Conservation (phyloP, 345 rosid species). For the Lumnitzera racemosa region DNA sequence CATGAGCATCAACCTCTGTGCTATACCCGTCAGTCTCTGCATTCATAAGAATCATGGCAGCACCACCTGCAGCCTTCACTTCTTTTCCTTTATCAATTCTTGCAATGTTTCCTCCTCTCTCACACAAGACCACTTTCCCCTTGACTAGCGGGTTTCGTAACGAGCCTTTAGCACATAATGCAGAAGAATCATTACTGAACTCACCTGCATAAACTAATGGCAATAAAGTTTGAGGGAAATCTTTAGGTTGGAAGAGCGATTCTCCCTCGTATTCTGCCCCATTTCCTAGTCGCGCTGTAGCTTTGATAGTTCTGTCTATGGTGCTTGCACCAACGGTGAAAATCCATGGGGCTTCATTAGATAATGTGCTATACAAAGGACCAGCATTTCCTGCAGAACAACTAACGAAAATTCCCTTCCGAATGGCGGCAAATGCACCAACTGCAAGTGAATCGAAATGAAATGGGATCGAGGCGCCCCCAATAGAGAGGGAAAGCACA, state of each 20-base stretch:
- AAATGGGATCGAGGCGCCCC: slow-evolving; percentile 21
- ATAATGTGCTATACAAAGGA: slow-evolving; percentile 22
- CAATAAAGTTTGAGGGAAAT: slow-evolving; percentile 8
- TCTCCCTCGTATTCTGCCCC: slow-evolving; percentile 14
- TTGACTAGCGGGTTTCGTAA: background rate
- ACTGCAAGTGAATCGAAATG: slow-evolving; percentile 23
- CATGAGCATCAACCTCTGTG: slow-evolving; percentile 14
- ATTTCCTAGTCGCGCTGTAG: slow-evolving; percentile 26
- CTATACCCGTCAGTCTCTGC: slow-evolving; percentile 7
- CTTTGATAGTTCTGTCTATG: slow-evolving; percentile 30
- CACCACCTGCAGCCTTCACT: slow-evolving; percentile 15
- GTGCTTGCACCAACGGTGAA: slow-evolving; percentile 36
- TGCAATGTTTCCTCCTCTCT: slow-evolving; percentile 11
- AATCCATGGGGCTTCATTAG: slow-evolving; percentile 42
- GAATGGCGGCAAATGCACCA: slow-evolving; percentile 27
- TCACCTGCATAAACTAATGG: slow-evolving; percentile 26
- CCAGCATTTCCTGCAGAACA: slow-evolving; percentile 39
- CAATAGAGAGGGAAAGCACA: slow-evolving; percentile 32
- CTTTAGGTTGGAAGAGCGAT: slow-evolving; percentile 25
- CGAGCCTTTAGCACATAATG: slow-evolving; percentile 8
- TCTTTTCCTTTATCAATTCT: slow-evolving; percentile 16
- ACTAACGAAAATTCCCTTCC: slow-evolving; percentile 30
- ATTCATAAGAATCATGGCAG: slow-evolving; percentile 17
- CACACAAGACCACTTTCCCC: slow-evolving; percentile 13
- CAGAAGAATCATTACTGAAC: slow-evolving; percentile 5